Evolutionary conservation across 345 rosid genomes (phyloP).

Genomic region (Odontarrhena argentea): DNA sequence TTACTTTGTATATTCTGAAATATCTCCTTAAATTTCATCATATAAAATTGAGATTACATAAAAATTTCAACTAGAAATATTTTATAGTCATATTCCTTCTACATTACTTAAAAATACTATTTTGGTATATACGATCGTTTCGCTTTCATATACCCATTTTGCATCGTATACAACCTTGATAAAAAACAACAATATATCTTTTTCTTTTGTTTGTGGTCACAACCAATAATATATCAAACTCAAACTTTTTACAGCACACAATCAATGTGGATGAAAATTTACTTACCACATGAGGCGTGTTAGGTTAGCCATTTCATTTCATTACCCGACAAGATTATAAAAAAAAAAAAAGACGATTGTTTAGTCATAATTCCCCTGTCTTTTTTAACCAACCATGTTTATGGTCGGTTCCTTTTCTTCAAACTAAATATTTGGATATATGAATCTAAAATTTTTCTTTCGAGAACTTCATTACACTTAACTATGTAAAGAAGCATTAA

Average conservation of each 20-base stretch:
- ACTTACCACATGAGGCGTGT: background rate
- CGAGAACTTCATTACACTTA: constrained; percentile 9
- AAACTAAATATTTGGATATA: constrained; percentile 13
- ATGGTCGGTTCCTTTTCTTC: constrained; percentile 39
- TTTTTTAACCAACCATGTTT: background rate
- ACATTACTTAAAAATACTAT: too few relatives aligned
- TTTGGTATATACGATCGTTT: too few relatives aligned
- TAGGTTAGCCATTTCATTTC: constrained; percentile 25
- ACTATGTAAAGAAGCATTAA: background rate
- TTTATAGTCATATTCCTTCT: too few relatives aligned
- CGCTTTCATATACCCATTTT: too few relatives aligned
- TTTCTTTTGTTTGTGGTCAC: too few relatives aligned
- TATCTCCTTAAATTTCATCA: background rate
- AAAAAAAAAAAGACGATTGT: constrained; percentile 17
- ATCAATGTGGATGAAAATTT: background rate
- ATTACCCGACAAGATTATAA: constrained; percentile 34
- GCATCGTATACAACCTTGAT: too few relatives aligned
- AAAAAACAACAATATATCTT: too few relatives aligned
- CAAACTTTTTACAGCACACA: background rate
- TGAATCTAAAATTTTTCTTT: background rate
- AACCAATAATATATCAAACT: too few relatives aligned
- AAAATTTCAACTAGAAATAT: too few relatives aligned
- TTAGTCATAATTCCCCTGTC: constrained; percentile 30
- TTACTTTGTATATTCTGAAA: too few relatives aligned
- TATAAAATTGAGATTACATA: background rate